Evolutionary conservation across 2,329 filamentous ascomycete species (phyloP), one percentile per base, ranked within the genome.

Genomic region (Fusarium keratoplasticum): DNA sequence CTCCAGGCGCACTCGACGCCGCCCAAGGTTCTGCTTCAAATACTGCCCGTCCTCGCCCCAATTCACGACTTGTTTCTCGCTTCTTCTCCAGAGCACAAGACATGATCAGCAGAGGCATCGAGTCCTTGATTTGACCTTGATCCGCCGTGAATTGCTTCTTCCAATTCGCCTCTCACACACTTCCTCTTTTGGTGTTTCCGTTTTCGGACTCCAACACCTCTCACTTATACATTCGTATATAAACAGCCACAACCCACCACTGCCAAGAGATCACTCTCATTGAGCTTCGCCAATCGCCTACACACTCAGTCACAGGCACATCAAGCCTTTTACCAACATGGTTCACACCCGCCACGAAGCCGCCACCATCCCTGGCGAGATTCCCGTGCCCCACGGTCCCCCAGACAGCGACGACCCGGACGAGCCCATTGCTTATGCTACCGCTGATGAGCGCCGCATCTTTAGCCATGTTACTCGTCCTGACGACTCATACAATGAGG

Each of bases 401-500:
- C 73, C 73, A 59, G 87, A 85, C 47, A 87, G 87, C 72, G 81
- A 85, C 61, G 87, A 89, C 77, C 83, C 84, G 69, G 83, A 87
- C 61, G 85, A 87, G 64, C 87, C 84, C 76, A 86, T 82, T 61
- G 75, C 79, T 65, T 81, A 82, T 68, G 84, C 83, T 72, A 85
- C 84, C 66, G 82, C 84, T 59, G 87, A 87, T 60, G 88, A 90
- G 82, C 87, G 84, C 71, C 84, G 86, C 81, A 89, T 91, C 77
- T 97, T 98, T 86, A 89, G 93, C 78, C 90, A 92, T 76, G 86
- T 98, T 67, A 93, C 97, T 66, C 93, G 94, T 64, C 96, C 96
- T 3, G 94, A 97, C 80, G 96, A 98, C 85, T 93, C 91, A 73
- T 98, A 96, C 85, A 94, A 93, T 65, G 84, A 89, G 64, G 90